A percentile compares a stretch with the other conserved stretches of the same genome.
These are phyloP conservation scores for Marsdenia floribunda DNA, from an alignment of 257 asterid species.

Conservation along the genomic window DNA sequence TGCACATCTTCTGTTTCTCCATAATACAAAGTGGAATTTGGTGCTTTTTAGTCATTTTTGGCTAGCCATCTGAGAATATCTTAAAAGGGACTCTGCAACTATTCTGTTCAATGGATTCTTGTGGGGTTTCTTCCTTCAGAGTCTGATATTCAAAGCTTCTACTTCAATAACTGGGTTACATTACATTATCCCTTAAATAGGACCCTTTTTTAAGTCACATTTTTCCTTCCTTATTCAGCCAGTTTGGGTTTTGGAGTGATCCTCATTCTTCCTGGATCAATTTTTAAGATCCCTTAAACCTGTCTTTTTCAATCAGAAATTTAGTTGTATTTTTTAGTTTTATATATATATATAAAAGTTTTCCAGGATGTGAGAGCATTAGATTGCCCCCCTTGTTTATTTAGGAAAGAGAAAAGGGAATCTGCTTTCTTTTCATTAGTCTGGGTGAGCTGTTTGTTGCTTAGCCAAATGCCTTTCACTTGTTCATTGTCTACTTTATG, in stretches of 20 bases:
- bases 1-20: constrained; percentile 31
- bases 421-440: constrained; percentile 67
- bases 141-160: constrained; percentile 37
- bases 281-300: constrained; percentile 7
- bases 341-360: neutral
- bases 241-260: constrained; percentile 15
- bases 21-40: constrained; percentile 36
- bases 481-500: constrained; percentile 51
- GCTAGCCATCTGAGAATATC: constrained; percentile 46
- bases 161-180: constrained; percentile 22
- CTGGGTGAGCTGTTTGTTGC: constrained; percentile 67
- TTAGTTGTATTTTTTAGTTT: neutral
- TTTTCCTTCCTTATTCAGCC: constrained; percentile 14
- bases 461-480: constrained; percentile 46
- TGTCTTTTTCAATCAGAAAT: constrained; percentile 5
- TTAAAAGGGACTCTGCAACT: constrained; percentile 41
- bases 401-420: constrained; percentile 46
- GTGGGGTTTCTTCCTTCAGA: constrained; percentile 32
- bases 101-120: constrained; percentile 44
- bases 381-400: constrained; percentile 10
- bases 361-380: constrained; percentile 19
- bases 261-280: constrained; percentile 16
- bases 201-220: constrained; percentile 15
- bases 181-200: constrained; percentile 16
- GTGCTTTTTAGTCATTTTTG: constrained; percentile 42